These are phyloP conservation scores for Cladorrhinum samala DNA, from an alignment of 495 filamentous ascomycete species.

Conservation along the genomic window DNA sequence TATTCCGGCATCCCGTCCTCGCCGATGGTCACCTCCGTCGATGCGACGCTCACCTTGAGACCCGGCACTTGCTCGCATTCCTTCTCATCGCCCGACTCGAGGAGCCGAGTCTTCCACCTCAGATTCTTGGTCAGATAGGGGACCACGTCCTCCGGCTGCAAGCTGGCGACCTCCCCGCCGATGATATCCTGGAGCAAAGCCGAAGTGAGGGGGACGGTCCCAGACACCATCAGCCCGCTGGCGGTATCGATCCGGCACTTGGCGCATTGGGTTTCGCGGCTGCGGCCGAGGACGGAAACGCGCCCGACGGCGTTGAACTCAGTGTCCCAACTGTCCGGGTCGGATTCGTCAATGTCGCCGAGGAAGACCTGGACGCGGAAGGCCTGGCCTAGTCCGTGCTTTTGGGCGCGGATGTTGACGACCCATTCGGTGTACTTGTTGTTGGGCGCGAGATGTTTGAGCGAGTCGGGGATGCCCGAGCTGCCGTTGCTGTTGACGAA, in stretches of 20 bases:
- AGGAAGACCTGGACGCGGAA: constrained; percentile 41
- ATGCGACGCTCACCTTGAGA: constrained; percentile 31
- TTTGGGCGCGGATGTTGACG: constrained; percentile 34
- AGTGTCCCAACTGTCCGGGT: constrained; percentile 25
- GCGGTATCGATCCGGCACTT: constrained; percentile 29
- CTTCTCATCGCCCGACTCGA: constrained; percentile 27
- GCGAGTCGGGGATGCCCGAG: constrained; percentile 17
- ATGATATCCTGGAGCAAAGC: constrained; percentile 35
- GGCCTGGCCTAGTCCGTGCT: constrained; percentile 34
- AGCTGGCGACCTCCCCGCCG: constrained; percentile 19
- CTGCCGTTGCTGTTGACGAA: too few relatives aligned
- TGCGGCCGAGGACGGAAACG: constrained; percentile 33
- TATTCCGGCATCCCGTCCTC: constrained; percentile 27
- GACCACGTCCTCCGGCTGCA: constrained; percentile 31
- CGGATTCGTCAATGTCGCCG: constrained; percentile 23
- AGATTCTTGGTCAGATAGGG: constrained; percentile 30
- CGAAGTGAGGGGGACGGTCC: constrained; percentile 36
- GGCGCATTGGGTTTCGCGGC: constrained; percentile 19
- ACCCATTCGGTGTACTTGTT: constrained; percentile 40
- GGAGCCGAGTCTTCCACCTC: constrained; percentile 31
- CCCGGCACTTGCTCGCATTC: constrained; percentile 24
- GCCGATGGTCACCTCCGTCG: constrained; percentile 30
- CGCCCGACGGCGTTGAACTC: constrained; percentile 35
- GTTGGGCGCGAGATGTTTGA: constrained; percentile 25
- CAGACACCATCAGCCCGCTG: constrained; percentile 28